phyloP scores from a whole-genome alignment of 352 stramenopile genomes.

The Pythium brassicae region DNA sequence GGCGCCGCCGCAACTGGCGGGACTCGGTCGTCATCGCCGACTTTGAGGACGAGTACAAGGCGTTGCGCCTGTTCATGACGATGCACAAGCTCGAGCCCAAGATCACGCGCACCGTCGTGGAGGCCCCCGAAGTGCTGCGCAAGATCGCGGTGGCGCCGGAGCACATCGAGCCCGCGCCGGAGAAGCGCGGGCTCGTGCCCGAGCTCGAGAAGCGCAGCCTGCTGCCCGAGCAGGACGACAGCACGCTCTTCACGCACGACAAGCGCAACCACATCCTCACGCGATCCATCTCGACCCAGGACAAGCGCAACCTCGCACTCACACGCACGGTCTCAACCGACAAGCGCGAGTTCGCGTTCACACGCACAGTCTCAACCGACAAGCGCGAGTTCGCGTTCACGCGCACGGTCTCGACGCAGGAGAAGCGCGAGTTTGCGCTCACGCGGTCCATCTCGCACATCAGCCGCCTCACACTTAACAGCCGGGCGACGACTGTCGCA shows the following conservation, averaged over 20 bases:
- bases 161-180: slow-evolving; percentile 10
- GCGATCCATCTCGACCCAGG: not conserved
- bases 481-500: slow-evolving; percentile 12
- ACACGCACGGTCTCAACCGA: too few species aligned
- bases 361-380: too few species aligned
- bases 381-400: too few species aligned
- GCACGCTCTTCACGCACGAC: not conserved
- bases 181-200: slow-evolving; percentile 6
- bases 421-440: too few species aligned
- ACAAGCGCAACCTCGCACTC: too few species aligned
- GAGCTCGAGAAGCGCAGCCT: slow-evolving; percentile 18
- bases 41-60: slow-evolving; percentile 59
- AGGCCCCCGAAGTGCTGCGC: slow-evolving; percentile 38
- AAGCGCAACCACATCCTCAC: slow-evolving; percentile 14
- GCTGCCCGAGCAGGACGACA: slow-evolving; percentile 11
- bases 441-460: slow-evolving; percentile 5
- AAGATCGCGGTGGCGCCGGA: slow-evolving; percentile 43
- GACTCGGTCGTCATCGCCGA: slow-evolving; percentile 57
- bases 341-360: too few species aligned
- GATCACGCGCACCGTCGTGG: slow-evolving; percentile 37
- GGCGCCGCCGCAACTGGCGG: slow-evolving; percentile 74
- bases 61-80: slow-evolving; percentile 64
- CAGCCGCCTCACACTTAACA: slow-evolving; percentile 11
- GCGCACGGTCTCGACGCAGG: too few species aligned
- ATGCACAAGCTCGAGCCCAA: slow-evolving; percentile 63